Evolutionary conservation across 1,139 yeast genomes (phyloP), one percentile per base, ranked within the genome.

Genomic region (Sugiyamaella novakii): DNA sequence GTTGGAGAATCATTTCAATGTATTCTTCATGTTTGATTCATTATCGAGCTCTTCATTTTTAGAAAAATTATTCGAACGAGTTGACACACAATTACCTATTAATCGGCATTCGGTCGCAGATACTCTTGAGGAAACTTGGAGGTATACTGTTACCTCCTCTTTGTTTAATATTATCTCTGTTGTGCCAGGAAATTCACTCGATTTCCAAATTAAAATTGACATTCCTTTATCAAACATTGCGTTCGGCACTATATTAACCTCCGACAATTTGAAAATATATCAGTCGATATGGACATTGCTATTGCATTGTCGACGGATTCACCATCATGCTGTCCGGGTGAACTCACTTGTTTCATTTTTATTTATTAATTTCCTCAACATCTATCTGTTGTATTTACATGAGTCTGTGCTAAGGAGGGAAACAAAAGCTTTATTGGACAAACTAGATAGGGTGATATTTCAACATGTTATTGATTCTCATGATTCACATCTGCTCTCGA

Each of bases 11-110:
- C 54, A 50, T 24, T 41, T 50, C 43, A 47, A 53, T 25, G 41
- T 46, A 4, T 57, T 38, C 33, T 49, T 55, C 37, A 47, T 55
- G 52, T 41, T 49, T 30, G 57, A 56, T 18, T 31, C 33, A 19
- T 43, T 15, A 27, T 44, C n/a, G 46, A 43, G 12, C 22, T 46
- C 51, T 18, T 19, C 17, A 11, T 39, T 46, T 21, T n/a, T 46
- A 22, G 45, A 35, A 12, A 25, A 18, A 18, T 22, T 46, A 25
- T 46, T 40, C 27, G 40, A 25, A 17, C 33, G 49, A n/a, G 6
- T 46, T 11, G 49, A 46, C 11, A 18, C 30, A 5, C 33, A 40
- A 19, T n/a, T 31, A 22, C 8, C 25, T 15, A 8, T 51, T 10
- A 48, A 51, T 21, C 42, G 53, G 29, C 50, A 53, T 30, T 21